Evolutionary conservation across 352 stramenopile species (phyloP).

Genomic region (Phytopythium oedochilum): DNA sequence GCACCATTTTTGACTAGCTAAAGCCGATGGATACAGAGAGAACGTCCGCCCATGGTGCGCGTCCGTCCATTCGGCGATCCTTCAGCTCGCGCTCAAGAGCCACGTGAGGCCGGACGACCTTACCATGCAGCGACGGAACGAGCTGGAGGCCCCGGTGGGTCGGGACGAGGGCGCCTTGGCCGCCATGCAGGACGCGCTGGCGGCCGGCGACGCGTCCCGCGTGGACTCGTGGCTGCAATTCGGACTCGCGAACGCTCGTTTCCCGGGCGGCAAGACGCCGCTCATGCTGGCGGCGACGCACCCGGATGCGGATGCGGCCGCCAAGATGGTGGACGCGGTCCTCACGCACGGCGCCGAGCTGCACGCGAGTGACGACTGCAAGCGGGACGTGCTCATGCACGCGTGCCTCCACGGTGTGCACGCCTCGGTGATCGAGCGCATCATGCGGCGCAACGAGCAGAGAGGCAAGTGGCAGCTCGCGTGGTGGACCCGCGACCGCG

Average conservation of each 20-base stretch:
- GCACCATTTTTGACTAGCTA: too few relatives aligned
- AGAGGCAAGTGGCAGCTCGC: conserved; percentile 8
- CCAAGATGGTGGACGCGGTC: conserved; percentile 7
- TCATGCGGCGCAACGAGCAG: conserved; percentile 3
- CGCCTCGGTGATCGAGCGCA: conserved; percentile 2
- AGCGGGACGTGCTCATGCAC: conserved; percentile 6
- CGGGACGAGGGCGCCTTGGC: neutral
- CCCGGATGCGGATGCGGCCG: neutral
- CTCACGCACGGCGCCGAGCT: conserved; percentile 6
- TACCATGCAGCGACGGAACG: neutral
- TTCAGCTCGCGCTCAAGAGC: neutral
- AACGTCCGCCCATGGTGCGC: neutral
- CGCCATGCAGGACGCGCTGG: neutral
- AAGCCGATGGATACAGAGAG: too few relatives aligned
- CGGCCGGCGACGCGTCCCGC: neutral
- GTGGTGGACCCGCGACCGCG: conserved; percentile 8
- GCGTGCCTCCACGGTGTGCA: conserved; percentile 6
- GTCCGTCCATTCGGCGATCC: neutral
- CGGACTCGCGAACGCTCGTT: conserved; percentile 7
- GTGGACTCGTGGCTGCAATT: neutral
- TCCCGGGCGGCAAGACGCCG: conserved; percentile 1
- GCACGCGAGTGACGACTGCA: conserved; percentile 1
- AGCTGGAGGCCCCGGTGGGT: too few relatives aligned
- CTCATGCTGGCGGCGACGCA: conserved; percentile 13
- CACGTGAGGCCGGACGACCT: neutral